Base-by-base conservation (phyloP, 2,329 filamentous ascomycete species). In the Nannizziopsis arthrosporioides region DNA sequence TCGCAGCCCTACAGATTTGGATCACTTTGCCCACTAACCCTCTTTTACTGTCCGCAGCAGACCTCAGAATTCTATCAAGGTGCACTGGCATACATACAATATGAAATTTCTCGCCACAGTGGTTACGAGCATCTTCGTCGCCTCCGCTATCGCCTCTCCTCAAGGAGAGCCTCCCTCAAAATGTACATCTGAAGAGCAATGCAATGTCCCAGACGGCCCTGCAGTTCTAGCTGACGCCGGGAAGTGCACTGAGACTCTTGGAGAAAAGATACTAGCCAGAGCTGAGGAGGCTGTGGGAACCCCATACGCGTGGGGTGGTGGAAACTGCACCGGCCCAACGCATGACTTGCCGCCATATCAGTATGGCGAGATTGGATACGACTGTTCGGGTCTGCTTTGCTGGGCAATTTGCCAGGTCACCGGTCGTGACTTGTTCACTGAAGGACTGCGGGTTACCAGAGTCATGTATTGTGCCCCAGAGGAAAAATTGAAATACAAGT, bases 261-360 rank as follows among this genome's bases (percentile, higher is more conserved):
- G 63, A 47, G 62, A 61, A 36, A 61, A 61, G 44, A 59, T 72
- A 44, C 55, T 72, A 49, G 67, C 68, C 57, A 72, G 72, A 62
- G 65, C 70, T 57, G 71, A 73, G 69, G 60, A 67, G 51, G 67
- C 69, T 43, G 57, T 73, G 31, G 72, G 72, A 27, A 52, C 71
- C 22, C 57, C 57, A 4, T 61, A 60, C 48, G 59, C 57, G 11
- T 61, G 58, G 59, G 58, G 58, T 14, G 58, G 58, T 19, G 59
- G 58, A 11, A 52, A 44, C 17, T 61, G 59, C 50, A 51, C 52
- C 1, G 59, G 58, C 2, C 59, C 59, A 7, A 54, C 54, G 3
- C 35, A 35, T 7, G 58, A 59, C 41, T 42, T 57, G 17, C 54
- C 55, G 3, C 57, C 58, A 4, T 58, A 57, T 42, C 19, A 59